Conservation (phyloP, 2,329 filamentous ascomycete species). For the Aspergillus sclerotialis region DNA sequence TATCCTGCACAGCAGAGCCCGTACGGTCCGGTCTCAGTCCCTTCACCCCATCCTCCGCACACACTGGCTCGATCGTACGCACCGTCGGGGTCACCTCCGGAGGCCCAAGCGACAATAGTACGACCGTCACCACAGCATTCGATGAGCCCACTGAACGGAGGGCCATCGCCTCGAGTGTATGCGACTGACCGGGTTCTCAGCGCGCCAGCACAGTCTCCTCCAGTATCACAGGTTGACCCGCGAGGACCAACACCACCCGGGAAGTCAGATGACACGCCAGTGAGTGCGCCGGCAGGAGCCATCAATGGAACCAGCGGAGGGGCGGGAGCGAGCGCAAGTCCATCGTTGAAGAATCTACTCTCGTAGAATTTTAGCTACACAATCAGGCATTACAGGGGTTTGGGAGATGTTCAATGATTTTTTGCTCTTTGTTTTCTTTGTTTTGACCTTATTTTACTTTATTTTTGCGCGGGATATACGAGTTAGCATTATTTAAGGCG, state of each 20-base stretch:
- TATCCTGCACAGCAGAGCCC: constrained; percentile 31
- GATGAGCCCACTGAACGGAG: constrained; percentile 28
- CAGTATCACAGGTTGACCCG: constrained; percentile 28
- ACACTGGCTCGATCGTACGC: constrained; percentile 27
- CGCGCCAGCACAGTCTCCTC: constrained; percentile 28
- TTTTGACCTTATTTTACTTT: background rate
- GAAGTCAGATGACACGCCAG: constrained; percentile 22
- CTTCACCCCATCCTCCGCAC: constrained; percentile 28
- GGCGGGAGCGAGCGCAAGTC: constrained; percentile 66
- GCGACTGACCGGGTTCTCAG: constrained; percentile 30
- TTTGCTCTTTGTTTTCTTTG: background rate
- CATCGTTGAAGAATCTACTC: constrained; percentile 67
- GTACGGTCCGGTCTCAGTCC: constrained; percentile 28
- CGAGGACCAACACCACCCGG: constrained; percentile 26
- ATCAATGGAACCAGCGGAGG: constrained; percentile 21
- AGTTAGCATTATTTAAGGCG: too few species aligned
- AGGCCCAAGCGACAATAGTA: constrained; percentile 29
- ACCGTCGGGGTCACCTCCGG: constrained; percentile 31
- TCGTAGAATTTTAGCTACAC: constrained; percentile 39
- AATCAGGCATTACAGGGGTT: constrained; percentile 1
- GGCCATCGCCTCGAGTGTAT: constrained; percentile 30
- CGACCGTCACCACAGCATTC: constrained; percentile 31
- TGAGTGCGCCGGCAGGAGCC: constrained; percentile 14
- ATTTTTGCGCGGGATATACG: background rate
- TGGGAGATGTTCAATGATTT: constrained; percentile 11